A percentile compares a stretch with the other conserved stretches of the same genome.
These are phyloP conservation scores for Alternaria triticina DNA, from an alignment of 2,329 filamentous ascomycete species.

Conservation along the genomic window DNA sequence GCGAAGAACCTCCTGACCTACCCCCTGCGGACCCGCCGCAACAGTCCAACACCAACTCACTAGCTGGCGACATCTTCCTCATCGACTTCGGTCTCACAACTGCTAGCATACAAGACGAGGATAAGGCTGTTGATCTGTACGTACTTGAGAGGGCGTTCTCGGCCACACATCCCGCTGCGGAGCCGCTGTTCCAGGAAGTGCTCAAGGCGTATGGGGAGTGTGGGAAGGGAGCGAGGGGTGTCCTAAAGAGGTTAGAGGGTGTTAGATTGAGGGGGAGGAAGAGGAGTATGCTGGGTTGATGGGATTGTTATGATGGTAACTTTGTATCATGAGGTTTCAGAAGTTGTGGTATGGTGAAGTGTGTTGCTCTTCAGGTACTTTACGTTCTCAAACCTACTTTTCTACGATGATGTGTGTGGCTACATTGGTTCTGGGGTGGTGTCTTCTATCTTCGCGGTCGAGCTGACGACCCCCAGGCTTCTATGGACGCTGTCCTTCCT, in stretches of 20 bases:
- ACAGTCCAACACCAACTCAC: constrained; percentile 17
- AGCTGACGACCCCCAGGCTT: background rate
- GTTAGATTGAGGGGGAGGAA: constrained; percentile 94
- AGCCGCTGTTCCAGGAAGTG: constrained; percentile 75
- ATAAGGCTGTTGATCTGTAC: constrained; percentile 94
- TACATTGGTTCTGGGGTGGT: background rate
- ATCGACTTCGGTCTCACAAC: constrained; percentile 94
- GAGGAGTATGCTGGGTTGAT: constrained; percentile 90
- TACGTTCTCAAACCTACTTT: background rate
- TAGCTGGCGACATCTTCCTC: constrained; percentile 79
- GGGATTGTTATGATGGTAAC: background rate
- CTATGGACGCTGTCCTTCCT: no score
- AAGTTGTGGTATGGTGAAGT: background rate
- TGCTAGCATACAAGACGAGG: constrained; percentile 83
- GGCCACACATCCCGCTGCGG: constrained; percentile 89
- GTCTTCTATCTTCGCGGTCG: background rate
- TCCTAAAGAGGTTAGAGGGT: constrained; percentile 84
- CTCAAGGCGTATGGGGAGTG: constrained; percentile 74
- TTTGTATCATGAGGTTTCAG: background rate
- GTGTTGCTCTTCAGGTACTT: background rate
- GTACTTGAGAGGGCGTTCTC: constrained; percentile 93
- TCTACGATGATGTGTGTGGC: background rate
- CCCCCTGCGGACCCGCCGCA: background rate
- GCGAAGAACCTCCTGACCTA: constrained; percentile 13
- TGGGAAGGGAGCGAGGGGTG: constrained; percentile 74